These are phyloP conservation scores for Prunus yedoensis DNA, from an alignment of 331 rosid genomes.

Conservation along the genomic window DNA sequence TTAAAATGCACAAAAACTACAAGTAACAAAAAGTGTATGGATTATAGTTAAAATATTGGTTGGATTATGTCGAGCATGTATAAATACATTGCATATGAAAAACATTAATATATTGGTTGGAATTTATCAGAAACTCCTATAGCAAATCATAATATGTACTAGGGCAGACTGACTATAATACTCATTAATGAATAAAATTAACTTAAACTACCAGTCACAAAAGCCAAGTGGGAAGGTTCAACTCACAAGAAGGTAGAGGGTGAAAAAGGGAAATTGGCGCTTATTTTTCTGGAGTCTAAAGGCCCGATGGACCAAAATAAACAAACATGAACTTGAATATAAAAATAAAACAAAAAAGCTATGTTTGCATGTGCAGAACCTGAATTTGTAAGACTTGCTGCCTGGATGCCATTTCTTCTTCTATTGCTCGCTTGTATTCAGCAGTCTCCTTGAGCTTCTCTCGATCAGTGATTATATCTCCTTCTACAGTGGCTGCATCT, in stretches of 20 bases:
- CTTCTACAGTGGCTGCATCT: constrained; percentile 35
- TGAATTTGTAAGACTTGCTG: constrained; percentile 67
- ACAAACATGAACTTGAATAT: background rate
- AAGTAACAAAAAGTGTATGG: background rate
- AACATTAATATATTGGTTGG: background rate
- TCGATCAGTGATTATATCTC: constrained; percentile 51
- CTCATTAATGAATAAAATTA: background rate
- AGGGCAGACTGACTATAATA: background rate
- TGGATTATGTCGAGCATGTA: too few relatives aligned
- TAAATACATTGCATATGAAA: background rate
- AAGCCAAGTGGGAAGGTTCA: background rate
- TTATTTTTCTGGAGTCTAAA: background rate
- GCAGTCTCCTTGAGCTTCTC: constrained; percentile 81
- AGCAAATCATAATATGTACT: background rate
- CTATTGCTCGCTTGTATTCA: constrained; percentile 71
- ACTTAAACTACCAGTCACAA: background rate
- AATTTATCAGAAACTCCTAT: background rate
- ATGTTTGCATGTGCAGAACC: constrained; percentile 39
- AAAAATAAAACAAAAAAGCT: constrained; percentile 9
- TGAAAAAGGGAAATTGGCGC: background rate
- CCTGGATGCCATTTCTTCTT: constrained; percentile 86
- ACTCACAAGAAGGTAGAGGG: background rate
- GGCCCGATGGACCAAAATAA: background rate
- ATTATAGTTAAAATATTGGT: background rate
- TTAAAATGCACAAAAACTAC: background rate